Evolutionary conservation across 2,329 filamentous ascomycete genomes (phyloP), one percentile per base, ranked within the genome.

Genomic region (Orbilia blumenaviensis): DNA sequence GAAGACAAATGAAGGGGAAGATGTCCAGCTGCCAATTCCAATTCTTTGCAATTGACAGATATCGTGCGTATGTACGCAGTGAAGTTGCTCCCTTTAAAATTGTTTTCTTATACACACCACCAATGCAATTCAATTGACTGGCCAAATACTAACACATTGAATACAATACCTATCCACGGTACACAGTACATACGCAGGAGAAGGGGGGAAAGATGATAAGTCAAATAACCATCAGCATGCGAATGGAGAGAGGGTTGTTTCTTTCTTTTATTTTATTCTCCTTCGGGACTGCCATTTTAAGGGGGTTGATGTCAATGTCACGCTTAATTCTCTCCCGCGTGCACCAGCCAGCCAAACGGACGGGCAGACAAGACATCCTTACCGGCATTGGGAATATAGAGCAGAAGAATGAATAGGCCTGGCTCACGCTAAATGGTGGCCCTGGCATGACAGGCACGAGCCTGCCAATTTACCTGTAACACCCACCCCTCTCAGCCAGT

Each of bases 21-120:
- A 56, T 56, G 32, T 56, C 52, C 32, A 56, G 52, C 52, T 56
- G 52, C 52, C 52, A 56, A 56, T 56, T 56, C 52, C 52, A 56
- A 56, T 56, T 56, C 52, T 56, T 23, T n/a, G n/a, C n/a, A n/a
- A n/a, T n/a, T 23, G 52, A 38, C 52, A 38, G 52, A n/a, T n/a
- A n/a, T n/a, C n/a, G n/a, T n/a, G n/a, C n/a, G n/a, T n/a, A n/a
- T n/a, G n/a, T n/a, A n/a, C n/a, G n/a, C n/a, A n/a, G n/a, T n/a
- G n/a, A n/a, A n/a, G n/a, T n/a, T n/a, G n/a, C n/a, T n/a, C n/a
- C n/a, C n/a, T n/a, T n/a, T n/a, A n/a, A n/a, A n/a, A n/a, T n/a
- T n/a, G n/a, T n/a, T n/a, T n/a, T n/a, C n/a, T n/a, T n/a, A n/a
- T n/a, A n/a, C n/a, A n/a, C n/a, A n/a, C n/a, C n/a, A n/a, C n/a